These are phyloP conservation scores for Platanthera guangdongensis DNA, from an alignment of 106 monocot genomes.

Conservation along the genomic window DNA sequence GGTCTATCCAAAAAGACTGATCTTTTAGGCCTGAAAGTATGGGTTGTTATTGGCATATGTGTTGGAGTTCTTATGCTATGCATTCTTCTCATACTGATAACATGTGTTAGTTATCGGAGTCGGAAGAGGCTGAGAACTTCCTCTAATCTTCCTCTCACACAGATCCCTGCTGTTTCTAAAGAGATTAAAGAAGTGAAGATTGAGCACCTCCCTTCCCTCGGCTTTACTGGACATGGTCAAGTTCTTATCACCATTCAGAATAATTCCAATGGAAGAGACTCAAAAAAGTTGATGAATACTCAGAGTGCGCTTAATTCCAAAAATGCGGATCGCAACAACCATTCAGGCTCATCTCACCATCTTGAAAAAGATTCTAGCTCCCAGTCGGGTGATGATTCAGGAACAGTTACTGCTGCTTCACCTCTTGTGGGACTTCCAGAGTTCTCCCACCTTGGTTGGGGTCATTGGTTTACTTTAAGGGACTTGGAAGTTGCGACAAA, in stretches of 20 bases:
- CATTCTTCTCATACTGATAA: slow-evolving; percentile 14
- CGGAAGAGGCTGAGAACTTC: slow-evolving; percentile 18
- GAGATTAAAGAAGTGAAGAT: slow-evolving; percentile 42
- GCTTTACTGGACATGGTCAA: slow-evolving; percentile 19
- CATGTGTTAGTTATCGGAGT: slow-evolving; percentile 27
- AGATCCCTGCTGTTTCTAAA: slow-evolving; percentile 44
- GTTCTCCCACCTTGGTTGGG: slow-evolving; percentile 50
- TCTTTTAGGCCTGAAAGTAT: slow-evolving; percentile 48
- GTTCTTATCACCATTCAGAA: slow-evolving; percentile 24
- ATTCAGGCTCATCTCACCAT: slow-evolving; percentile 43
- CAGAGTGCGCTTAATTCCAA: slow-evolving; percentile 25
- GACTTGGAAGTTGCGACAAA: slow-evolving; percentile 49
- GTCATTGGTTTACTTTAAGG: slow-evolving; percentile 49
- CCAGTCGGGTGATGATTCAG: slow-evolving; percentile 26
- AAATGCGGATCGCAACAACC: slow-evolving; percentile 21
- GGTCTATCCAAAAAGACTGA: slow-evolving; percentile 36
- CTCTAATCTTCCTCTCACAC: slow-evolving; percentile 16
- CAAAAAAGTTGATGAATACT: slow-evolving; percentile 20
- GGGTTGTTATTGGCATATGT: slow-evolving; percentile 42
- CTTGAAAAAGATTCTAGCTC: slow-evolving; percentile 31
- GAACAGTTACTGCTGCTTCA: slow-evolving; percentile 16
- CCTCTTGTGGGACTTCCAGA: slow-evolving; percentile 41
- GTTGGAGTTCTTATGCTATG: slow-evolving; percentile 29
- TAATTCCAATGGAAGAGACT: slow-evolving; percentile 26
- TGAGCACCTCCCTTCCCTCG: slow-evolving; percentile 17